Percentiles rank a stretch among this genome's conserved stretches.
These are phyloP conservation scores for Neurospora sp. DNA, from an alignment of 2,329 filamentous ascomycete species.

Conservation along the genomic window DNA sequence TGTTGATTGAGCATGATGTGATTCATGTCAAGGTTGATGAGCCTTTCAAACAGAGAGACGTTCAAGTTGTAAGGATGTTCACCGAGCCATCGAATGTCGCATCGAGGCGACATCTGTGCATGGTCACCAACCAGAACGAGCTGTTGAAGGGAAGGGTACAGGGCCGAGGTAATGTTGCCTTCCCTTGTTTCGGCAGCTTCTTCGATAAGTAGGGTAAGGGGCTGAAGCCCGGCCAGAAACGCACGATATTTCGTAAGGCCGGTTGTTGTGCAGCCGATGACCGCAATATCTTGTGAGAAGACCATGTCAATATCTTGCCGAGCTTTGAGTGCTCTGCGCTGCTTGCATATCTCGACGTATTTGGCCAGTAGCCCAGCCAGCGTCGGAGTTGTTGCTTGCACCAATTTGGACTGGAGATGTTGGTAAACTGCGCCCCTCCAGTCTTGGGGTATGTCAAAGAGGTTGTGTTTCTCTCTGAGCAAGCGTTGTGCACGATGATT, in stretches of 20 bases:
- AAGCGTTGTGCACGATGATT: conserved; percentile 6
- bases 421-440: conserved; percentile 58
- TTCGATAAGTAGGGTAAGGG: conserved; percentile 63
- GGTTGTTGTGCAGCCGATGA: conserved; percentile 65
- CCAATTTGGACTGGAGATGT: conserved; percentile 45
- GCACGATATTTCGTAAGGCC: conserved; percentile 71
- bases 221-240: conserved; percentile 54
- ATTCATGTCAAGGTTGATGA: conserved; percentile 55
- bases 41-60: conserved; percentile 69
- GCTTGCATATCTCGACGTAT: conserved; percentile 39
- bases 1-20: conserved; percentile 59
- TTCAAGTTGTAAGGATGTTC: conserved; percentile 55
- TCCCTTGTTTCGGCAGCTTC: conserved; percentile 71
- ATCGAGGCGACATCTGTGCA: conserved; percentile 64
- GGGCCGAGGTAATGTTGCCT: conserved; percentile 42
- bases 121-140: conserved; percentile 64
- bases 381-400: conserved; percentile 33
- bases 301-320: conserved; percentile 42
- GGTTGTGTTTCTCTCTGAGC: conserved; percentile 29
- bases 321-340: conserved; percentile 48
- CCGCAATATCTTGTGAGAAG: conserved; percentile 27
- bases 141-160: conserved; percentile 42
- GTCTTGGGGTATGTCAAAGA: conserved; percentile 48
- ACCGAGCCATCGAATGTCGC: conserved; percentile 50
- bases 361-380: conserved; percentile 40